A percentile compares a stretch with the other conserved stretches of the same genome.
These are phyloP conservation scores for Saksenaea oblongispora DNA, from an alignment of 371 early-diverging fungal genomes.

Conservation along the genomic window DNA sequence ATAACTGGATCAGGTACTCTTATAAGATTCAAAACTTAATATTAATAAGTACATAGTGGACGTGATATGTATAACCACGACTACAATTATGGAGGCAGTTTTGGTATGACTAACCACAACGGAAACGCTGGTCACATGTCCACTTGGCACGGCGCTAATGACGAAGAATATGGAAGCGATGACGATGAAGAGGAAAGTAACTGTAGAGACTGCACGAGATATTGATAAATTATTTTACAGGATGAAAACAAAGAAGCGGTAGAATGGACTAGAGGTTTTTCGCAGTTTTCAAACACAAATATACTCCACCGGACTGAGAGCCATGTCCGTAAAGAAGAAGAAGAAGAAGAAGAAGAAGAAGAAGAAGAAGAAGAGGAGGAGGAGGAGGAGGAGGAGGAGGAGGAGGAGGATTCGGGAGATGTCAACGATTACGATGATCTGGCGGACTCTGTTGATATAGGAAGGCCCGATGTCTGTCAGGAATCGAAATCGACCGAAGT, in stretches of 20 bases:
- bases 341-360: slow-evolving; percentile 33
- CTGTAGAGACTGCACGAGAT: neutral
- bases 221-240: neutral
- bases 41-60: slow-evolving; percentile 11
- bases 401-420: slow-evolving; percentile 40
- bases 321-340: slow-evolving; percentile 24
- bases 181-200: slow-evolving; percentile 18
- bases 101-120: slow-evolving; percentile 19
- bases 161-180: slow-evolving; percentile 16
- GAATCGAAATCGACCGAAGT: slow-evolving; percentile 8
- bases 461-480: slow-evolving; percentile 28
- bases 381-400: slow-evolving; percentile 33
- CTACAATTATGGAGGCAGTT: slow-evolving; percentile 11
- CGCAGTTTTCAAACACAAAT: slow-evolving; percentile 45
- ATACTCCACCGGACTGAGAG: slow-evolving; percentile 29
- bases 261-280: slow-evolving; percentile 36
- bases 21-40: slow-evolving; percentile 3
- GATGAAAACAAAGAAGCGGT: slow-evolving; percentile 9
- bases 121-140: slow-evolving; percentile 1
- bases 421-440: slow-evolving; percentile 35
- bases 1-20: slow-evolving; percentile 26
- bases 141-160: slow-evolving; percentile 5
- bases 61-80: slow-evolving; percentile 27
- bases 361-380: slow-evolving; percentile 35
- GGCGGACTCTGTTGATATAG: slow-evolving; percentile 37